Evolutionary conservation across 2,329 filamentous ascomycete species (phyloP).

Genomic region (Rhynchosporium secalis): DNA sequence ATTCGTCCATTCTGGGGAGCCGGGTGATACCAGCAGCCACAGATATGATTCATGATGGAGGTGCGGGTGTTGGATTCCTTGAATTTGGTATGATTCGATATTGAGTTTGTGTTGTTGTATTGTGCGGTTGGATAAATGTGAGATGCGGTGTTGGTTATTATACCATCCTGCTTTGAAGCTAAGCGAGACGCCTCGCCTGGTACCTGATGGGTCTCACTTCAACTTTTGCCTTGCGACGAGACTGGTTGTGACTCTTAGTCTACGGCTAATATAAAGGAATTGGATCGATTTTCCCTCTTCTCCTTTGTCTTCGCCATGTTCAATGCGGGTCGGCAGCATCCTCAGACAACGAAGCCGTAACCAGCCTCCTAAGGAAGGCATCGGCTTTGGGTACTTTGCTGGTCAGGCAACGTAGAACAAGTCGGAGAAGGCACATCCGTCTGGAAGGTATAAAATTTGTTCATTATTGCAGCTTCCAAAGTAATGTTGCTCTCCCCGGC

Average conservation of each 20-base stretch:
- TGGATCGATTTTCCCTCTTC: neutral
- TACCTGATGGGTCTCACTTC: conserved; percentile 6
- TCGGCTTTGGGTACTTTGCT: too few species aligned
- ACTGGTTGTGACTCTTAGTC: neutral
- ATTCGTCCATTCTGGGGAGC: neutral
- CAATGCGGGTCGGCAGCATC: neutral
- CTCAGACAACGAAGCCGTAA: neutral
- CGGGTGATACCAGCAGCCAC: conserved; percentile 29
- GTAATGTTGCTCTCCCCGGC: too few species aligned
- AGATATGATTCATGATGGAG: conserved; percentile 21
- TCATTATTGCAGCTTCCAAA: too few species aligned
- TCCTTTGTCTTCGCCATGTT: too few species aligned
- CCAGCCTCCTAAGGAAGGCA: neutral
- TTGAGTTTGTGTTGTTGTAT: neutral
- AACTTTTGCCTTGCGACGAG: neutral
- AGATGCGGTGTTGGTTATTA: conserved; percentile 1
- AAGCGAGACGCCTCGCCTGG: conserved; percentile 1
- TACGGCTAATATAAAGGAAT: neutral
- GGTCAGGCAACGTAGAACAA: too few species aligned
- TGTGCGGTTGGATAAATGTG: neutral
- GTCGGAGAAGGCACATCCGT: too few species aligned
- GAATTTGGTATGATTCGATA: too few species aligned
- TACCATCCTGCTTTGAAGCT: neutral
- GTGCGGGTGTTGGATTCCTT: neutral
- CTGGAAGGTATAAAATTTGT: too few species aligned